These are phyloP conservation scores for Luvunga scandens DNA, from an alignment of 345 rosid genomes.

Conservation along the genomic window DNA sequence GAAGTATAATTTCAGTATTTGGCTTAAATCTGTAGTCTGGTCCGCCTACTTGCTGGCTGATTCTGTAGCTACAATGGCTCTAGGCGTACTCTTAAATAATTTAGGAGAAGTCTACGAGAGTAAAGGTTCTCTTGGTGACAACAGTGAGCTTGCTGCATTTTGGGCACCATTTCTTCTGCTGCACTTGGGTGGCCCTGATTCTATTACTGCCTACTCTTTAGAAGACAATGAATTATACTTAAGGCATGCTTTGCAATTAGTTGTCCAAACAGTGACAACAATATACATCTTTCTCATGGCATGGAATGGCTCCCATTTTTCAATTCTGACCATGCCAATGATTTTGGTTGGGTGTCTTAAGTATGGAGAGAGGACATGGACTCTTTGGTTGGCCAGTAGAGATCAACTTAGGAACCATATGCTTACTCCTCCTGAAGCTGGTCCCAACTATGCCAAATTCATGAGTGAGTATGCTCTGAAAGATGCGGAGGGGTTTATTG, in stretches of 20 bases:
- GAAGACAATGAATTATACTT: slow-evolving; percentile 19
- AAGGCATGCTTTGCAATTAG: not conserved
- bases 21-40: slow-evolving; percentile 4
- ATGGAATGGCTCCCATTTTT: slow-evolving; percentile 8
- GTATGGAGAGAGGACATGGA: slow-evolving; percentile 17
- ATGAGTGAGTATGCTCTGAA: slow-evolving; percentile 7
- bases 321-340: slow-evolving; percentile 19
- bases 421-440: slow-evolving; percentile 11
- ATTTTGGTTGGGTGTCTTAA: slow-evolving; percentile 21
- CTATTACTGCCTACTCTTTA: slow-evolving; percentile 19
- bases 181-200: slow-evolving; percentile 13
- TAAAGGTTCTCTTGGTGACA: not conserved
- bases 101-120: not conserved
- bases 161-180: slow-evolving; percentile 18
- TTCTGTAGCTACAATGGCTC: slow-evolving; percentile 8
- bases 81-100: slow-evolving; percentile 7
- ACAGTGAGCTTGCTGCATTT: slow-evolving; percentile 1
- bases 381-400: slow-evolving; percentile 21
- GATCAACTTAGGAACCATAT: slow-evolving; percentile 15
- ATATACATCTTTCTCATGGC: not conserved
- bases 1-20: not conserved
- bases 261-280: not conserved
- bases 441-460: slow-evolving; percentile 10
- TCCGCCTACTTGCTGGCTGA: slow-evolving; percentile 16
- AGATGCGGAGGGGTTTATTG: not conserved